phyloP scores from a whole-genome alignment of 225 moss, liverwort and hornwort genomes.

The Polytrichum commune region DNA sequence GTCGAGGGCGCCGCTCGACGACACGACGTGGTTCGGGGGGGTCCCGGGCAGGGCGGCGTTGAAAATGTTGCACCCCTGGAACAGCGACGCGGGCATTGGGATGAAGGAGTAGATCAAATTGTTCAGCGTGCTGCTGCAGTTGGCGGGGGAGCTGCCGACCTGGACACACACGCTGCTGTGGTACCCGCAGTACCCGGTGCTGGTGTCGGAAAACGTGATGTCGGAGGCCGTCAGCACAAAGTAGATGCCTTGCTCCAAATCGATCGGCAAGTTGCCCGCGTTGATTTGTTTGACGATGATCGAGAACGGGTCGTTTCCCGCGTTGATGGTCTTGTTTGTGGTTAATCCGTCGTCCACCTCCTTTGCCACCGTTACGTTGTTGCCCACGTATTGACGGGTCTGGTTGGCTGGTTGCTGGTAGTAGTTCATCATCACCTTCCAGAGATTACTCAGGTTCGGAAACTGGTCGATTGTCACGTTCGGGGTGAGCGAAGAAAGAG shows the following conservation, averaged over 20 bases:
- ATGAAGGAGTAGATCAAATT: not conserved
- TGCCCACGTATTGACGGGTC: not conserved
- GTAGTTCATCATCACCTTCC: not conserved
- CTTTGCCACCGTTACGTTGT: not conserved
- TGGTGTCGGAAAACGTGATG: not conserved
- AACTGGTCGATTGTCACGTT: not conserved
- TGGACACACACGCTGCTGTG: not conserved
- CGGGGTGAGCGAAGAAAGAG: not conserved
- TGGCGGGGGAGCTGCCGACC: not conserved
- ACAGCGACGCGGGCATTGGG: not conserved
- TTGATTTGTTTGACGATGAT: not conserved
- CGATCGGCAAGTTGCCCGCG: not conserved
- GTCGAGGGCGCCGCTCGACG: not conserved
- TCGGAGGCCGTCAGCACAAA: not conserved
- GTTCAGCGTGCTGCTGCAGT: not conserved
- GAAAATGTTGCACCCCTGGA: not conserved
- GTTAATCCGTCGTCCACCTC: not conserved
- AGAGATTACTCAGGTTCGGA: not conserved
- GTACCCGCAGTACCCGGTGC: not conserved
- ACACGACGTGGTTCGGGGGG: not conserved
- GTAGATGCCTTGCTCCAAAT: slow-evolving; percentile 2
- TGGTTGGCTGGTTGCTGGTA: not conserved
- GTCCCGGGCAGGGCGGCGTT: not conserved
- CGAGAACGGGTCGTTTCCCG: not conserved
- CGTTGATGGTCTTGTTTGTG: not conserved